Evolutionary conservation across 129 eudicot genomes (phyloP).

Genomic region (Flaveria linearis): DNA sequence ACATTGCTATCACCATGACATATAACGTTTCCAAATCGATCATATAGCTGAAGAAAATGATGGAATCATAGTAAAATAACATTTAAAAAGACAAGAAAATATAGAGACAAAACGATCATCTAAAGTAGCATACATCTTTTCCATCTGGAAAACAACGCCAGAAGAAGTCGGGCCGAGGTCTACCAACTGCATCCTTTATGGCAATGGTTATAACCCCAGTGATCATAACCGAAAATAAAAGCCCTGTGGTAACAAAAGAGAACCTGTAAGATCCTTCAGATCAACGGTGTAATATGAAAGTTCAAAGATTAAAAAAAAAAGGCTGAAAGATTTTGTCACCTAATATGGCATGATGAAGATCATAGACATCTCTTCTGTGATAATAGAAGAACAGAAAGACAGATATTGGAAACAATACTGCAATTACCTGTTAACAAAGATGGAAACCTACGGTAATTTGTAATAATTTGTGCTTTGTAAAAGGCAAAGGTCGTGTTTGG

Average conservation of each 20-base stretch:
- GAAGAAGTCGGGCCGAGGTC: conserved; percentile 64
- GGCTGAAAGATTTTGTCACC: conserved; percentile 16
- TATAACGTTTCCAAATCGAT: conserved; percentile 39
- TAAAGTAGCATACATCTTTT: conserved; percentile 38
- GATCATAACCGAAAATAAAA: conserved; percentile 50
- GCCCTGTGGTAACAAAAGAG: conserved; percentile 34
- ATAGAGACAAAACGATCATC: background rate
- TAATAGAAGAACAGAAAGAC: conserved; percentile 41
- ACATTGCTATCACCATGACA: conserved; percentile 47
- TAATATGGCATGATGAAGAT: conserved; percentile 53
- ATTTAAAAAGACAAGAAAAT: background rate
- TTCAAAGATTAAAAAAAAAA: background rate
- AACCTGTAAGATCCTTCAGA: background rate
- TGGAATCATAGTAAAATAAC: conserved; percentile 1
- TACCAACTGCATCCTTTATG: conserved; percentile 54
- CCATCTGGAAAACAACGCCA: conserved; percentile 67
- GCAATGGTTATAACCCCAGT: conserved; percentile 51
- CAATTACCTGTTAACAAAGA: conserved; percentile 36
- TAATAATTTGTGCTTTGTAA: background rate
- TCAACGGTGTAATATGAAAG: background rate
- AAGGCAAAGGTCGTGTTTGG: background rate
- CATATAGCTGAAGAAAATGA: conserved; percentile 34
- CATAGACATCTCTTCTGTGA: conserved; percentile 50
- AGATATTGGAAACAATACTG: conserved; percentile 44
- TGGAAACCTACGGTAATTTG: background rate